These are phyloP conservation scores for Ganoderma multipileum DNA, from an alignment of 1,284 basidiomycete species.

Conservation along the genomic window DNA sequence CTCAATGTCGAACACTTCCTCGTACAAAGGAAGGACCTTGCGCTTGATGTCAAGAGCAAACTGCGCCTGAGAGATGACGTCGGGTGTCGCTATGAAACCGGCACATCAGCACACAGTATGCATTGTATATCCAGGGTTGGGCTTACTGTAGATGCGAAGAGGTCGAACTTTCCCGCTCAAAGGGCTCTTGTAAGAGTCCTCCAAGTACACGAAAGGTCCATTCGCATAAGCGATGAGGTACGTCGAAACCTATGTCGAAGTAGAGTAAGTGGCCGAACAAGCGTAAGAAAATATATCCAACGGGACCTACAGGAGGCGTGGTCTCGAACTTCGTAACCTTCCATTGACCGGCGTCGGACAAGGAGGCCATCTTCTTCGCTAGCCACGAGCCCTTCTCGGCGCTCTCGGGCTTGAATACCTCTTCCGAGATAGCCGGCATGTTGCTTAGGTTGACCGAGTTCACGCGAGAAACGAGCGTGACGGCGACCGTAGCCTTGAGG, in stretches of 20 bases:
- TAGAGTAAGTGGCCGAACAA: background rate
- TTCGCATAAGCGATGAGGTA: slow-evolving; percentile 95
- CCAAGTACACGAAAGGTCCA: slow-evolving; percentile 80
- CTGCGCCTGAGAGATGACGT: slow-evolving; percentile 84
- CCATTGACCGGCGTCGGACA: slow-evolving; percentile 61
- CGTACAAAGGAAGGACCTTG: slow-evolving; percentile 90
- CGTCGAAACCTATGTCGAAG: slow-evolving; percentile 70
- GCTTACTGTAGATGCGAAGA: slow-evolving; percentile 82
- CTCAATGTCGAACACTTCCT: slow-evolving; percentile 90
- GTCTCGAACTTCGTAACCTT: slow-evolving; percentile 82
- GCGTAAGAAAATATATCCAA: background rate
- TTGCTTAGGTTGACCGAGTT: slow-evolving; percentile 85
- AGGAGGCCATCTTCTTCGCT: slow-evolving; percentile 31
- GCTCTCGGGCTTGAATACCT: slow-evolving; percentile 41
- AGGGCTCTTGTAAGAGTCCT: slow-evolving; percentile 83
- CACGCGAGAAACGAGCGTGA: slow-evolving; percentile 87
- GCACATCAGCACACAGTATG: background rate
- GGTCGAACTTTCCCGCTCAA: slow-evolving; percentile 85
- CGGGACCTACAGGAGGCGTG: slow-evolving; percentile 58
- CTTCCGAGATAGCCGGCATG: slow-evolving; percentile 78
- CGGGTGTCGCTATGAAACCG: slow-evolving; percentile 70
- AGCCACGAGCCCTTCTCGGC: slow-evolving; percentile 34
- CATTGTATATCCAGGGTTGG: too few relatives aligned
- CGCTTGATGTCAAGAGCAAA: slow-evolving; percentile 92
- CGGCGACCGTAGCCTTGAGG: slow-evolving; percentile 86